phyloP scores from a whole-genome alignment of 2,329 filamentous ascomycete genomes.

The Arthroderma sp. region DNA sequence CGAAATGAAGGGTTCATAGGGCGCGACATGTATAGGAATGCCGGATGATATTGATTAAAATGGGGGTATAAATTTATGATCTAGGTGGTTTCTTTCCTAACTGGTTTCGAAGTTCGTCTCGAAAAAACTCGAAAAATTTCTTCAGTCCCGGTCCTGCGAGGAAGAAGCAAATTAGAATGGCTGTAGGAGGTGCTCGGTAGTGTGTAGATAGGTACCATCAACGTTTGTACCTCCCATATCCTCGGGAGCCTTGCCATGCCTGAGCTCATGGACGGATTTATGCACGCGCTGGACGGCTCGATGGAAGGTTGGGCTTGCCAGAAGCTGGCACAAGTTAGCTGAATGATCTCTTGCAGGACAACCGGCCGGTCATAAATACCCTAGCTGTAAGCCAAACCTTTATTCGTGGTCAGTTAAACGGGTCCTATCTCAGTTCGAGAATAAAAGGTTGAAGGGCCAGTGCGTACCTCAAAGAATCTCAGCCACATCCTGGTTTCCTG shows the following conservation, averaged over 20 bases:
- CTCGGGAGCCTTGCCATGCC: constrained; percentile 32
- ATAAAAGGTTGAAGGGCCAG: constrained; percentile 4
- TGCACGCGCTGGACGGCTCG: constrained; percentile 34
- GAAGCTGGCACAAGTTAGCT: constrained; percentile 22
- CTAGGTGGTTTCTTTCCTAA: constrained; percentile 15
- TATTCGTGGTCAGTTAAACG: constrained; percentile 12
- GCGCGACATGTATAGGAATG: neutral
- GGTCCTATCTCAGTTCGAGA: neutral
- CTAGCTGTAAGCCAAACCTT: constrained; percentile 29
- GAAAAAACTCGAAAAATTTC: constrained; percentile 21
- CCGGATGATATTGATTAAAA: neutral
- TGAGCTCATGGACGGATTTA: constrained; percentile 30
- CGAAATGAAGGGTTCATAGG: neutral
- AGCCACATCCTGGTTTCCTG: constrained; percentile 17
- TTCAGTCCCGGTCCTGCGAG: constrained; percentile 15
- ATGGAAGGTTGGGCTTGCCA: constrained; percentile 35
- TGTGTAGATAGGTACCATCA: constrained; percentile 16
- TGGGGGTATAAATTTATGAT: neutral
- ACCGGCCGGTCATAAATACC: constrained; percentile 22
- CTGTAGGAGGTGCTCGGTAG: neutral
- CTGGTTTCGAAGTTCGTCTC: constrained; percentile 23
- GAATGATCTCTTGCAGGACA: constrained; percentile 28
- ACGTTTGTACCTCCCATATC: constrained; percentile 34
- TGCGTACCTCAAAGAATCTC: constrained; percentile 26
- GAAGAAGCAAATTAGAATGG: neutral